phyloP scores from a whole-genome alignment of 495 filamentous ascomycete species.

The Talaromyces ruber region DNA sequence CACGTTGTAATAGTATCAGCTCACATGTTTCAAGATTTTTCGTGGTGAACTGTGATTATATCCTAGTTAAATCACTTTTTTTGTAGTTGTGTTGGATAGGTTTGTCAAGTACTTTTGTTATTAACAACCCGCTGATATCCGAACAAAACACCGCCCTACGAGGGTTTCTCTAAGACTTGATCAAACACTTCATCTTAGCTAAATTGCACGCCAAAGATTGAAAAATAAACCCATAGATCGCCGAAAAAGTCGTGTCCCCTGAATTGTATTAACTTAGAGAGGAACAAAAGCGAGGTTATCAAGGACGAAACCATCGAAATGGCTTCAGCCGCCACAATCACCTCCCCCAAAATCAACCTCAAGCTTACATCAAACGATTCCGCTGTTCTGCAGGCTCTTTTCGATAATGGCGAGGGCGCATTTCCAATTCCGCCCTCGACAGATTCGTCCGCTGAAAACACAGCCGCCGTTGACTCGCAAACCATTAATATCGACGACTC shows the following conservation, averaged over 20 bases:
- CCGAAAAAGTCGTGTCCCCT: neutral
- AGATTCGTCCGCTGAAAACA: neutral
- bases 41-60: neutral
- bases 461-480: conserved; percentile 37
- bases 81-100: neutral
- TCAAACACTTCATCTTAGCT: neutral
- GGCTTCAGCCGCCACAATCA: conserved; percentile 15
- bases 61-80: neutral
- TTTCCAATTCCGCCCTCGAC: conserved; percentile 34
- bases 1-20: neutral
- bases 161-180: neutral
- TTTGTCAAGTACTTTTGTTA: neutral
- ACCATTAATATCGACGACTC: conserved; percentile 47
- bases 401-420: conserved; percentile 57
- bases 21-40: neutral
- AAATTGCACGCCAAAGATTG: neutral
- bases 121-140: neutral
- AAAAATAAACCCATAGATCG: neutral
- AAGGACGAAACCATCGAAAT: neutral
- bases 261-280: neutral
- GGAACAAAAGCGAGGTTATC: neutral
- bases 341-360: conserved; percentile 33
- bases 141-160: neutral
- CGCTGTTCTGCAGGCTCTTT: conserved; percentile 67
- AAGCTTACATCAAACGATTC: conserved; percentile 59